Evolutionary conservation across 441 rosid genomes (phyloP), one percentile per base, ranked within the genome.

Genomic region (Biscutella auriculata): DNA sequence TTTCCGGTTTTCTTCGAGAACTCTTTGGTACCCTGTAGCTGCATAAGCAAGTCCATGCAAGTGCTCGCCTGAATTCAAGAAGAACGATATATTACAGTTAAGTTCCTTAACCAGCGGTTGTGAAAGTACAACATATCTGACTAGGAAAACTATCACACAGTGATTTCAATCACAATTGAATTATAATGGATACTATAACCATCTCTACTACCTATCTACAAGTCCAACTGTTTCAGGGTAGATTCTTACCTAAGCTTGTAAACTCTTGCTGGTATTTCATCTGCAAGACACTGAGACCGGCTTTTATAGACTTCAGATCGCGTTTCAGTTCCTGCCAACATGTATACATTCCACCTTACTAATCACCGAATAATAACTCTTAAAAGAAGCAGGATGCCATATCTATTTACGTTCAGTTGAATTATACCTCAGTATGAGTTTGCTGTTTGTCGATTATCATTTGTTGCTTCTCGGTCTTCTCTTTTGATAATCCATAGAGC

Each of bases 1-100:
- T 75, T 79, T 82, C 9, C 87, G 76, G 70, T 84, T 84, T 76
- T 84, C 92, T 68, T 82, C 86, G 28, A 84, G 78, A 70, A 84
- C 86, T 58, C 65, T 73, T 65, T 71, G 80, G 73, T 82, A 84
- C 68, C 86, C 81, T 8, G 79, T 52, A 61, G 92, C 80, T 65
- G 83, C 88, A 53, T 56, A 42, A 43, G 88, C 69, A 63, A 84
- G 65, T 40, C 77, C 48, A 44, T 66, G 66, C 77, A 82, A 63
- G 51, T 78, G 81, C 44, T 71, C 72, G 21, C 86, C 92, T 84
- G 23, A 58, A 51, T 19, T 57, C 73, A 54, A 53, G 47, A 67
- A 66, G 51, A 62, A 17, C 19, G 23, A 26, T 16, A 19, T 19
- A 19, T 19, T 19, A 19, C n/a, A 11, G 2, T 41, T 65, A 30